Base-by-base conservation (phyloP, 2,329 filamentous ascomycete genomes). In the Fusarium incarnatum region DNA sequence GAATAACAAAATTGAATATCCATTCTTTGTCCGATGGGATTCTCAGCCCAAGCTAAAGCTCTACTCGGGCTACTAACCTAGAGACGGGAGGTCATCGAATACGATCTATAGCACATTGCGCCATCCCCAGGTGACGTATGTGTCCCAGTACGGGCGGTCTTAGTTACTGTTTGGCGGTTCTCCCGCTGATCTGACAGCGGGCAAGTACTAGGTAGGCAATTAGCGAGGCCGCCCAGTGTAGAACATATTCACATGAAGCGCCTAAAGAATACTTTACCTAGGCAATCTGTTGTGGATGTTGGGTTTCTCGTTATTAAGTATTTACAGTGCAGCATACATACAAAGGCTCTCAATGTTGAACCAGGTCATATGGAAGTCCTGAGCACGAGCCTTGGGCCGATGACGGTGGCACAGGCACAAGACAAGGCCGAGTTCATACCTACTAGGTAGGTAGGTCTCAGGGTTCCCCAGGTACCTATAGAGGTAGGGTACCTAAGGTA, bases 171-270 rank as follows among this genome's bases (percentile, higher is more conserved):
- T 37, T n/a, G 34, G 34, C 34, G 20, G 34, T 47, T 50, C 41
- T 25, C 64, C 45, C 64, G 30, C 45, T 59, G 54, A 66, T 70
- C 66, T 73, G 70, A 58, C 56, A 53, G 49, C 49, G 23, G 49
- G 32, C 44, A 49, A 37, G 45, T 44, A 37, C 34, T 37, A 27
- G 25, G 25, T 25, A 25, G 22, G 22, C 5, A 8, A 28, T 13
- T 28, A 60, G 67, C 60, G 70, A 73, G 70, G 70, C 64, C 70
- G 67, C 67, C 70, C 41, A 62, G 32, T 44, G 15, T 16, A 16
- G 15, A 48, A 32, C 16, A 37, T n/a, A 37, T 37, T 37, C 34
- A 37, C 34, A 37, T 37, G 34, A 18, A 37, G 34, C 18, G 18
- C 34, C 34, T 37, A n/a, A 37, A 37, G 10, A 37, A 37, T n/a